Percentiles rank a stretch among this genome's conserved stretches.
These are phyloP conservation scores for Peronospora tabacina DNA, from an alignment of 352 stramenopile genomes.

Conservation along the genomic window DNA sequence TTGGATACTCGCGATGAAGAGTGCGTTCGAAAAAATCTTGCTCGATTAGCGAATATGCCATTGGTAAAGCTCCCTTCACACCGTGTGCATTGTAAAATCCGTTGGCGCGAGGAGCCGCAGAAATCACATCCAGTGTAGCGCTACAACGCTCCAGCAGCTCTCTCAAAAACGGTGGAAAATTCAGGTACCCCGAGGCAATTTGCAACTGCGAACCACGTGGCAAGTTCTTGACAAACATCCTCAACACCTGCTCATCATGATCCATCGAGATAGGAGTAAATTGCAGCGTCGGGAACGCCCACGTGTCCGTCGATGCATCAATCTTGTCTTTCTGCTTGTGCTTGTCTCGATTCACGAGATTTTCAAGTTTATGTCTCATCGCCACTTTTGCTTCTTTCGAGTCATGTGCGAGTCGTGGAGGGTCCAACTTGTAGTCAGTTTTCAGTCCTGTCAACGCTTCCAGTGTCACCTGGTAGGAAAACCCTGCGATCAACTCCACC, in stretches of 20 bases:
- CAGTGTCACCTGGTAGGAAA: slow-evolving; percentile 41
- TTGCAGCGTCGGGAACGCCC: slow-evolving; percentile 70
- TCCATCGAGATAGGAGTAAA: slow-evolving; percentile 54
- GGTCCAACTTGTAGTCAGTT: slow-evolving; percentile 24
- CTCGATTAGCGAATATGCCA: slow-evolving; percentile 81
- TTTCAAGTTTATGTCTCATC: slow-evolving; percentile 42
- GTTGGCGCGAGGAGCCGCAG: slow-evolving; percentile 56
- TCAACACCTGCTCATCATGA: slow-evolving; percentile 51
- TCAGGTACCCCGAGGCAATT: slow-evolving; percentile 76
- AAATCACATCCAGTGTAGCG: slow-evolving; percentile 52
- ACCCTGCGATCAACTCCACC: slow-evolving; percentile 39
- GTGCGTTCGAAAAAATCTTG: slow-evolving; percentile 65
- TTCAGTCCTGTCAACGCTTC: slow-evolving; percentile 3
- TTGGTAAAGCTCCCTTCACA: slow-evolving; percentile 68
- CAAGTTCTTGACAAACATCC: slow-evolving; percentile 37
- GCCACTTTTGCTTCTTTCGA: slow-evolving; percentile 27
- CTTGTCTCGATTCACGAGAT: slow-evolving; percentile 28
- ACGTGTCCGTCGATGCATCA: slow-evolving; percentile 34
- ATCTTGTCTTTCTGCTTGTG: slow-evolving; percentile 12
- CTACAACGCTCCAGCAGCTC: slow-evolving; percentile 38
- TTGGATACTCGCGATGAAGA: slow-evolving; percentile 28
- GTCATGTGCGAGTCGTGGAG: slow-evolving; percentile 26
- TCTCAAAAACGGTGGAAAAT: slow-evolving; percentile 66
- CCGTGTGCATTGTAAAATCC: slow-evolving; percentile 64
- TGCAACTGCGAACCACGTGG: slow-evolving; percentile 38